These are phyloP conservation scores for Alloascoidea hylecoeti DNA, from an alignment of 805 yeast species.

Conservation along the genomic window DNA sequence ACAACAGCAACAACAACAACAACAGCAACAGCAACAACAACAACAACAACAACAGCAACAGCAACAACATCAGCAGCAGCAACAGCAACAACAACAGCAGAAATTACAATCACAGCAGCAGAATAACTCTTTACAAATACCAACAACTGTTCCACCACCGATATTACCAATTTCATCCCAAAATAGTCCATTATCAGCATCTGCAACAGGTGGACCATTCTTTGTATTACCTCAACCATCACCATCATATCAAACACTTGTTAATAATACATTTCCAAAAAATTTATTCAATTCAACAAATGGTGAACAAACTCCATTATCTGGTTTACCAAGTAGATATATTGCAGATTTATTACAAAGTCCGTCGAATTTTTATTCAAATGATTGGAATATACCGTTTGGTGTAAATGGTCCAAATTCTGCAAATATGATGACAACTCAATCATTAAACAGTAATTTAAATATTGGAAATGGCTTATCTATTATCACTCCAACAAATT, in stretches of 20 bases:
- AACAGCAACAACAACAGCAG: too few species aligned
- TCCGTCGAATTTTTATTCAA: conserved; percentile 61
- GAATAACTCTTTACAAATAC: too few species aligned
- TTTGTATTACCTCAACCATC: conserved; percentile 19
- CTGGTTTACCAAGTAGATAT: conserved; percentile 56
- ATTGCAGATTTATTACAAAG: conserved; percentile 66
- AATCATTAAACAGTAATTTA: too few species aligned
- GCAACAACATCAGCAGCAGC: conserved; percentile 1
- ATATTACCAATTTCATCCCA: too few species aligned
- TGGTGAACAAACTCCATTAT: conserved; percentile 41
- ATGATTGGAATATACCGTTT: conserved; percentile 38
- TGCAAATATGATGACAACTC: conserved; percentile 7
- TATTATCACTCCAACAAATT: not conserved
- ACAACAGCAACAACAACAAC: conserved; percentile 1
- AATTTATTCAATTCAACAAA: not conserved
- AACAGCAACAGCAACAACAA: conserved; percentile 2
- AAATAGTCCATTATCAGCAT: conserved; percentile 16
- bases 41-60: conserved; percentile 1
- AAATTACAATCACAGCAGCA: too few species aligned
- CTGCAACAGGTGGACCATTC: conserved; percentile 18
- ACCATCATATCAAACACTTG: conserved; percentile 11
- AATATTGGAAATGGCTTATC: conserved; percentile 1
- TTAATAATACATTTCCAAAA: conserved; percentile 2
- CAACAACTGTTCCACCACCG: too few species aligned
- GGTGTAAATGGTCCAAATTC: conserved; percentile 20